These are phyloP conservation scores for Posidonia australis DNA, from an alignment of 106 monocot species.

Conservation along the genomic window DNA sequence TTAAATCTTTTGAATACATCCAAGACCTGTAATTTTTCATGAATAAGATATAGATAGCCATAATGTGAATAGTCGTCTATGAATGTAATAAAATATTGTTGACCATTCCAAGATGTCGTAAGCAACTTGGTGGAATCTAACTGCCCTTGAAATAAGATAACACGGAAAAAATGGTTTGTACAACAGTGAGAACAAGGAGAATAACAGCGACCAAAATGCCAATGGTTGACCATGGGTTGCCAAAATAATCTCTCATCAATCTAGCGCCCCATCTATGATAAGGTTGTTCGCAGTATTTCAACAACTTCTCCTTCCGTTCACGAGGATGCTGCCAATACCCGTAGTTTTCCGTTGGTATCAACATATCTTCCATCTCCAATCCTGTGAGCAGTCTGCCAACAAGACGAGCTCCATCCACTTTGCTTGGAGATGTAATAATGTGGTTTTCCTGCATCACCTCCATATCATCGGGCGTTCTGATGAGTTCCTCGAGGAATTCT, in stretches of 20 bases:
- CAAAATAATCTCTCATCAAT: constrained; percentile 2
- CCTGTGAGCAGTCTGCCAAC: neutral
- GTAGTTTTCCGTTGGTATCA: neutral
- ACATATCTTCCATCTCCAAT: neutral
- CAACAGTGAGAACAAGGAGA: neutral
- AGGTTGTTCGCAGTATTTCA: constrained; percentile 1
- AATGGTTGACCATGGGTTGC: constrained; percentile 4
- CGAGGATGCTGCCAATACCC: neutral
- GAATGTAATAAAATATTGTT: too few relatives aligned
- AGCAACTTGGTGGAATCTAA: too few relatives aligned
- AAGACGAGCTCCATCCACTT: neutral
- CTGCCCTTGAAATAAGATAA: neutral
- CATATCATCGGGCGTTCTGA: neutral
- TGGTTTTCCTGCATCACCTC: neutral
- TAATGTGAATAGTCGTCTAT: too few relatives aligned
- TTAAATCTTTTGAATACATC: too few relatives aligned
- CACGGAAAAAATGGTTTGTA: constrained; percentile 3
- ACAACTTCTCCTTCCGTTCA: neutral
- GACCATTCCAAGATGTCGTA: too few relatives aligned
- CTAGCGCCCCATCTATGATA: neutral
- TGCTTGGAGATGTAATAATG: neutral
- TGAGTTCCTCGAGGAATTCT: neutral
- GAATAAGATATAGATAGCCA: too few relatives aligned
- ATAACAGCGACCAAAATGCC: neutral
- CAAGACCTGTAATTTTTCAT: too few relatives aligned